A percentile compares a stretch with the other conserved stretches of the same genome.
Conservation (phyloP, 768 basidiomycete genomes). For the Leccinum variicolor region DNA sequence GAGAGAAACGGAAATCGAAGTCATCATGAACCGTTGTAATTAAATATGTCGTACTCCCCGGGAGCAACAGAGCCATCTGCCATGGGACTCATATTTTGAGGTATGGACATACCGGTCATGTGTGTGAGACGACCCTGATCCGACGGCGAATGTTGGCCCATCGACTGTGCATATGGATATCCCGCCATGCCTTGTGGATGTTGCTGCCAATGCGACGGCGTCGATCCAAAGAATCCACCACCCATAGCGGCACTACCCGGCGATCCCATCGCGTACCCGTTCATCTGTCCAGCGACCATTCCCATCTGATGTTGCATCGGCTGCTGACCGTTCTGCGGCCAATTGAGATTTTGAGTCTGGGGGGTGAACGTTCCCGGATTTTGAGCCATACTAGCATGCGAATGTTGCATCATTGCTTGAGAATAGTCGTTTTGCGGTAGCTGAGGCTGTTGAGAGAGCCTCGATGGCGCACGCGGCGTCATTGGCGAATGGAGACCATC, state of each 20-base stretch:
- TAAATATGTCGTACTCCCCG: conserved; percentile 57
- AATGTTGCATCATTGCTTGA: conserved; percentile 36
- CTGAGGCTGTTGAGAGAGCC: conserved; percentile 41
- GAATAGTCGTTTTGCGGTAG: conserved; percentile 45
- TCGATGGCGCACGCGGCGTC: conserved; percentile 36
- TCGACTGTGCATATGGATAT: conserved; percentile 29
- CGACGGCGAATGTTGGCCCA: conserved; percentile 17
- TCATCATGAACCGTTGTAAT: conserved; percentile 47
- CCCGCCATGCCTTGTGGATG: conserved; percentile 25
- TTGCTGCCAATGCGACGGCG: conserved; percentile 29
- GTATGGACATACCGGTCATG: conserved; percentile 50
- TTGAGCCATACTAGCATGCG: conserved; percentile 32
- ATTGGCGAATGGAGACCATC: conserved; percentile 50
- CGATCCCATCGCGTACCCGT: conserved; percentile 33
- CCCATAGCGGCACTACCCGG: conserved; percentile 33
- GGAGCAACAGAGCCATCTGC: conserved; percentile 38
- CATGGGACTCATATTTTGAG: conserved; percentile 41
- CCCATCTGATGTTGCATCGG: conserved; percentile 40
- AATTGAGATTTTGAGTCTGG: conserved; percentile 41
- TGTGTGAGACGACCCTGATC: conserved; percentile 41
- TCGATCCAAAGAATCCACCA: conserved; percentile 23
- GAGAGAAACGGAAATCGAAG: conserved; percentile 10
- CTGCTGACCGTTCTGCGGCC: conserved; percentile 56
- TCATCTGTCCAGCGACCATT: conserved; percentile 36
- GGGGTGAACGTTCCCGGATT: conserved; percentile 23